Base-by-base conservation (phyloP, 805 yeast genomes). In the Teunomyces lycoperdinae region DNA sequence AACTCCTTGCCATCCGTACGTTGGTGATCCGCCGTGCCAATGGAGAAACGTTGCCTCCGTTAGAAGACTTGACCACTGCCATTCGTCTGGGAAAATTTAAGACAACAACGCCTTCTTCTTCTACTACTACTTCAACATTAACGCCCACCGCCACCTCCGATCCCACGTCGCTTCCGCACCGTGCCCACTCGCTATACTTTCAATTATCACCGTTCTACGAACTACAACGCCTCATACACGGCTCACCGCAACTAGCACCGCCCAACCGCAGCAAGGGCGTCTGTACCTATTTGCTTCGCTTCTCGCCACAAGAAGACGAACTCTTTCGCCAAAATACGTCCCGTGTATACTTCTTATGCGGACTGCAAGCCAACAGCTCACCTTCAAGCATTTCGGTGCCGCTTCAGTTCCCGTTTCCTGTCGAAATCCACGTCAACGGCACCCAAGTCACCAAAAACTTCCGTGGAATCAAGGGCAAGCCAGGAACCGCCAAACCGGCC, bases 401-500 rank as follows among this genome's bases (percentile, higher is more conserved):
- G 8, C 55, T 89, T 8, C 80, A 79, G 55, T 91, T 81, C 56
- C 97, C 98, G 0, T 71, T 68, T 26, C 89, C 88, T 4, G 68
- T 84, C 41, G 95, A 87, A 58, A 69, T 91, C 3, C 74, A 73
- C 35, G 73, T 87, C 34, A 89, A 92, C 59, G 75, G 73, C 4
- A 50, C 53, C 2, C 80, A 80, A 50, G 78, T 83, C 1, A 48
- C 55, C 13, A 58, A 56, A 46, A 55, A 50, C 44, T 59, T 60
- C 42, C 79, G 83, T 47, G 97, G 97, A 0, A 68, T 90, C 28
- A 89, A 89, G 58, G 85, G 85, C 42, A 79, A 77, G 49, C 78
- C 79, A 0, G 96, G 96, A 0, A 84, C 96, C 0, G 85, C 90
- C 1, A 78, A 80, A 50, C 97, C 97, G 0, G 90, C 89, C 0